Evolutionary conservation across 805 yeast species (phyloP), one percentile per base, ranked within the genome.

Genomic region (Saccharomycopsis olivae): DNA sequence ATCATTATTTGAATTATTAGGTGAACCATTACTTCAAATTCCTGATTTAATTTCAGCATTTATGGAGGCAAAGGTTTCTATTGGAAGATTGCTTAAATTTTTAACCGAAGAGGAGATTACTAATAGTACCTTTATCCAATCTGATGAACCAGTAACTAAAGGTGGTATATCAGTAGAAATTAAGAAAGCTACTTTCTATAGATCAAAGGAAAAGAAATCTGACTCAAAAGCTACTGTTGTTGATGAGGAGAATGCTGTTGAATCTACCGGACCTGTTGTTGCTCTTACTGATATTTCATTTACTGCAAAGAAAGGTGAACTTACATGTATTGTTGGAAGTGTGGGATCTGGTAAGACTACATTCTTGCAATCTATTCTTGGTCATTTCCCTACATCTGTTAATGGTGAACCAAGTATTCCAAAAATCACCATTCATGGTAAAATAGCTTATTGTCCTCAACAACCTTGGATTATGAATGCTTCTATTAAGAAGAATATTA

Each of bases 331-430:
- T 38, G 76, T 78, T 19, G 85, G 85, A 9, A 61, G 71, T 49
- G 85, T 78, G 24, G 85, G 85, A 3, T 57, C 79, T 11, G 86
- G 86, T 36, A 78, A 78, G 49, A 68, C 81, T 2, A 70, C 84
- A 0, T 59, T 73, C 20, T 56, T 77, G 36, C 66, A 69, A 45
- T 64, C 76, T 11, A 51, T 76, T 10, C 49, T 75, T 21, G 85
- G 85, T 5, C 71, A 71, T 37, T 53, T 77, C n/a, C n/a, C 28
- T 16, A 11, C 54, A 3, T 53, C 59, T 40, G 44, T 53, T 45
- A 44, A 36, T 31, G 36, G 5, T 35, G 49, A 19, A 47, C 48
- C 14, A 49, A 13, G 41, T 6, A 38, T 59, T 3, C 44, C 49
- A 4, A n/a, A n/a, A n/a, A n/a, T n/a, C n/a, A n/a, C n/a, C n/a